phyloP scores from a whole-genome alignment of 2,329 filamentous ascomycete species.

The Cordyceps pruinosa region DNA sequence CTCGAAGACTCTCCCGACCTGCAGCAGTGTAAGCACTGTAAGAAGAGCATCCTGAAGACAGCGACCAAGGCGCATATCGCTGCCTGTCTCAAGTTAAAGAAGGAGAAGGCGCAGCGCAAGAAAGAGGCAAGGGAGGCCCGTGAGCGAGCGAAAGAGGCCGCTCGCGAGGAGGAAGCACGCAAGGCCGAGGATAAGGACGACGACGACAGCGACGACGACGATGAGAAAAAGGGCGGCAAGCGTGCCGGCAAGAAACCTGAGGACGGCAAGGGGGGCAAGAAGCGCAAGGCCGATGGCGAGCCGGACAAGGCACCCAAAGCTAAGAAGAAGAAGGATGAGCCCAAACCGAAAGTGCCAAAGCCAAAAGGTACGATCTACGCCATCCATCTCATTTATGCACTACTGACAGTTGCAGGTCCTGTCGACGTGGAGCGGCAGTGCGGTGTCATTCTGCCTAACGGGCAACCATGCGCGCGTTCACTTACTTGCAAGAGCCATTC shows the following conservation, averaged over 20 bases:
- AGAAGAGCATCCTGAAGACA: constrained; percentile 73
- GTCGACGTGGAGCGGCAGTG: constrained; percentile 94
- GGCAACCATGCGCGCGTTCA: constrained; percentile 78
- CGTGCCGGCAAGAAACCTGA: constrained; percentile 57
- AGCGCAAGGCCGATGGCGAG: constrained; percentile 68
- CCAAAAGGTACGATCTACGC: constrained; percentile 56
- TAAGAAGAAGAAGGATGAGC: constrained; percentile 94
- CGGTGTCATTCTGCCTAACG: constrained; percentile 78
- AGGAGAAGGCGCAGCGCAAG: constrained; percentile 70
- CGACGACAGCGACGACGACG: constrained; percentile 43
- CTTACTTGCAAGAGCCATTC: constrained; percentile 89
- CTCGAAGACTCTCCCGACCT: constrained; percentile 74
- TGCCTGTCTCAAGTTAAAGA: constrained; percentile 77
- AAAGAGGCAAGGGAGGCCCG: constrained; percentile 67
- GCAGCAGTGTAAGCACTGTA: constrained; percentile 89
- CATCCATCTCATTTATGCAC: constrained; percentile 4
- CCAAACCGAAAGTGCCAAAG: constrained; percentile 75
- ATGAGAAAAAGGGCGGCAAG: constrained; percentile 38
- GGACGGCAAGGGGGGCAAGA: constrained; percentile 66
- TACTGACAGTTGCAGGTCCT: constrained; percentile 46
- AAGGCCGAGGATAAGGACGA: constrained; percentile 45
- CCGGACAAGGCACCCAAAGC: constrained; percentile 77
- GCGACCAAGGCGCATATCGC: constrained; percentile 74
- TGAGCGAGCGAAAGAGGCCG: constrained; percentile 58
- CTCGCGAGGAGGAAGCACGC: constrained; percentile 48